Conservation (phyloP, 305 asterid genomes). For the Stenogyne calaminthoides region DNA sequence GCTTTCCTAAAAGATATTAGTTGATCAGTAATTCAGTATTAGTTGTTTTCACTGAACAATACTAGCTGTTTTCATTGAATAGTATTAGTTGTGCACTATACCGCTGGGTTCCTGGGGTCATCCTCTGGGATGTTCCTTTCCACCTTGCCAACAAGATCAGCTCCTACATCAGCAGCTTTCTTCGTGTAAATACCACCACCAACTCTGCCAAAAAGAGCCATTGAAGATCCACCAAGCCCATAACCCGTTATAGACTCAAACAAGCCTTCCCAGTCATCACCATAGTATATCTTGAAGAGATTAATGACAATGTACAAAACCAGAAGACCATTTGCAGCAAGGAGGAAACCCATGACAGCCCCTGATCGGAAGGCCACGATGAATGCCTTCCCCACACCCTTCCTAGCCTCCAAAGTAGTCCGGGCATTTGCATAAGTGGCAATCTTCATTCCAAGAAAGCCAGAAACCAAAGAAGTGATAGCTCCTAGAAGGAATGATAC, state of each 20-base stretch:
- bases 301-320: constrained; percentile 62
- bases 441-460: constrained; percentile 82
- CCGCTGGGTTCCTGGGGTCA: constrained; percentile 82
- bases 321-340: constrained; percentile 71
- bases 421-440: constrained; percentile 84
- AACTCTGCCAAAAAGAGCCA: constrained; percentile 85
- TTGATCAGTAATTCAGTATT: no score
- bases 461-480: constrained; percentile 68
- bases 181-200: constrained; percentile 80
- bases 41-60: no score
- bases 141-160: constrained; percentile 81
- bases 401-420: constrained; percentile 74
- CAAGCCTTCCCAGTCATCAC: constrained; percentile 78
- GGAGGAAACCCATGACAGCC: constrained; percentile 82
- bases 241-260: constrained; percentile 78
- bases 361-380: constrained; percentile 73
- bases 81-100: constrained; percentile 17
- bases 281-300: constrained; percentile 67
- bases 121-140: constrained; percentile 76
- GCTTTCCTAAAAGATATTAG: no score
- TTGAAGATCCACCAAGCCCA: constrained; percentile 83
- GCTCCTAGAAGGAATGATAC: constrained; percentile 67
- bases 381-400: constrained; percentile 77
- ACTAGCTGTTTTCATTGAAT: no score
- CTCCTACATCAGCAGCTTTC: constrained; percentile 86